Base-by-base conservation (phyloP, 2,329 filamentous ascomycete genomes). In the Fusarium chlamydosporum region DNA sequence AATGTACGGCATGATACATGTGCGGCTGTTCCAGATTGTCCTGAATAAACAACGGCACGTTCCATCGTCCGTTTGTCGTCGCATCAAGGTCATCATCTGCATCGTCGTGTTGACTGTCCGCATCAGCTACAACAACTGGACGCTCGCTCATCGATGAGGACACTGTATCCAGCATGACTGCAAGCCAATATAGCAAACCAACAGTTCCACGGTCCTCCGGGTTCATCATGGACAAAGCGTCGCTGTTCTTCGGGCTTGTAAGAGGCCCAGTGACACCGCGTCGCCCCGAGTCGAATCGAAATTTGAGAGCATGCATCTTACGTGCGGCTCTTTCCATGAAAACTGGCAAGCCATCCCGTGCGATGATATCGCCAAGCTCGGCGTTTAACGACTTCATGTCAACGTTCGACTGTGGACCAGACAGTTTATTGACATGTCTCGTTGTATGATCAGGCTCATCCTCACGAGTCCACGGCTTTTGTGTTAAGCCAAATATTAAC, bases 111-210 rank as follows among this genome's bases (percentile, higher is more conserved):
- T 79, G 78, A 45, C 78, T 79, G 45, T 80, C 78, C n/a, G 80
- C 78, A 43, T 81, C 80, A 1, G 75, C 71, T 3, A 82, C 75
- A 0, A 79, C 78, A 6, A 81, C 72, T 0, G 75, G 72, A 26
- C 75, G 65, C 60, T 76, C 66, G 34, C 84, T 80, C 79, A 88
- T 85, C 2, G 85, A 84, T 0, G 86, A 82, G 0, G 84, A 86
- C 10, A 88, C 75, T 0, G 86, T 88, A 68, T 88, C 86, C 47
- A 87, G 85, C 86, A 88, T 88, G 45, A 88, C 78, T 0, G 83
- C 84, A 16, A 89, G 77, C 86, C 86, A 89, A 70, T 85, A 88
- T 4, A 88, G 71, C 12, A 88, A 75, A 13, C 84, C 80, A 27
- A 88, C 78, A 0, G 86, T 88, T 12, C 81, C 73, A 8, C 74